phyloP scores from a whole-genome alignment of 2,329 filamentous ascomycete genomes.

The Clathrospora elynae region DNA sequence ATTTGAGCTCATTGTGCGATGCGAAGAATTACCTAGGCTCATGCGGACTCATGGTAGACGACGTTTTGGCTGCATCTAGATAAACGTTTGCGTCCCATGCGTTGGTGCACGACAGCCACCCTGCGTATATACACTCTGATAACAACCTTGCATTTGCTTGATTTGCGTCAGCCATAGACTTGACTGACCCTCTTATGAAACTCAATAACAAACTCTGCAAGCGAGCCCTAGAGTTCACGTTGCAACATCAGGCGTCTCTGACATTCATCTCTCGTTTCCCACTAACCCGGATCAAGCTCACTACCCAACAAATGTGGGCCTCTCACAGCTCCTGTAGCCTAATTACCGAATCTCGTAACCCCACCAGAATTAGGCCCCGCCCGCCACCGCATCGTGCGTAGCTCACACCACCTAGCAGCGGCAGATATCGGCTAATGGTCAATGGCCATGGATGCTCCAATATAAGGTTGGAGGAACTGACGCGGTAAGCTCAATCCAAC shows the following conservation, averaged over 20 bases:
- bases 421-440: constrained; percentile 34
- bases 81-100: constrained; percentile 13
- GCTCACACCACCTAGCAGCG: constrained; percentile 38
- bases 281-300: constrained; percentile 27
- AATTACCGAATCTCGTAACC: constrained; percentile 27
- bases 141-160: constrained; percentile 1
- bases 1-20: constrained; percentile 62
- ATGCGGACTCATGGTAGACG: constrained; percentile 45
- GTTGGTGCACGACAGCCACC: background rate
- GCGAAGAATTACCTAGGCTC: constrained; percentile 54
- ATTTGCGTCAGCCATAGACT: constrained; percentile 13
- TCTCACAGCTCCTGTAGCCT: constrained; percentile 19
- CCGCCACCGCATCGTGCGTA: constrained; percentile 43
- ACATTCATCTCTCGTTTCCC: constrained; percentile 21
- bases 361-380: constrained; percentile 33
- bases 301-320: constrained; percentile 22
- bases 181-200: constrained; percentile 1
- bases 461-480: constrained; percentile 35
- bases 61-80: constrained; percentile 39
- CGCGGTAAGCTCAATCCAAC: constrained; percentile 11
- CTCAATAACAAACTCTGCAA: constrained; percentile 15
- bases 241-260: too few relatives aligned
- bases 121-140: background rate
- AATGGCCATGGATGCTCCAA: constrained; percentile 28
- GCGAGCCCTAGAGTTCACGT: constrained; percentile 14